Base-by-base conservation (phyloP, 768 basidiomycete genomes). In the Macrolepiota albuminosa region DNA sequence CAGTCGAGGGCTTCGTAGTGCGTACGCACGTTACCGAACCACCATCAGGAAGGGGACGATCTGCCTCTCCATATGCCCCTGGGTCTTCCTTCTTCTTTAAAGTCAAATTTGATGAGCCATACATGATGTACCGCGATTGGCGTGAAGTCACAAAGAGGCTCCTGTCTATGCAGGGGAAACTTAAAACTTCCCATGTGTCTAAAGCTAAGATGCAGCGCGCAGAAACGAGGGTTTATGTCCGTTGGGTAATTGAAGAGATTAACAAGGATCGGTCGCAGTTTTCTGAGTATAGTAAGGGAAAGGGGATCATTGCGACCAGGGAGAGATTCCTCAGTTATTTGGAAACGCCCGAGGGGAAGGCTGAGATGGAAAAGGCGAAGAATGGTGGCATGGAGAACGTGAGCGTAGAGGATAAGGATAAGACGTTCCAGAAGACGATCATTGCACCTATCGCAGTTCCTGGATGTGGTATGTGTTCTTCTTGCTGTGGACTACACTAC, bases 91-190 rank as follows among this genome's bases (percentile, higher is more conserved):
- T 98, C 80, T 98, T 99, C 82, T 98, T 97, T 86, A 99, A 99
- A 70, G 82, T 98, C 76, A 99, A 99, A 71, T 98, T 98, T 72
- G 95, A 98, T 72, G 93, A 98, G 69, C 96, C 96, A 2, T 99
- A 99, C 71, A 87, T 98, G 82, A 95, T 96, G 86, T 98, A 97
- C 74, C 88, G 97, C 57, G 92, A 95, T 70, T 98, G 95, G 94
- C 83, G 96, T 57, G 96, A 98, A 73, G 80, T 95, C 55, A 98
- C 97, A 6, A 91, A 92, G 70, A 73, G 71, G 11, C 77, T 96
- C n/a, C 77, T 95, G 9, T 67, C 75, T 7, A 69, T 69, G 24
- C 67, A 62, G 45, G 68, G 63, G 9, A 60, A 67, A 64, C 54
- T 72, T 61, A 62, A 61, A 16, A 67, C 73, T 1, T 71, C 68